phyloP scores from a whole-genome alignment of 148 eudicot genomes.

The Rhododendron griersonianum region DNA sequence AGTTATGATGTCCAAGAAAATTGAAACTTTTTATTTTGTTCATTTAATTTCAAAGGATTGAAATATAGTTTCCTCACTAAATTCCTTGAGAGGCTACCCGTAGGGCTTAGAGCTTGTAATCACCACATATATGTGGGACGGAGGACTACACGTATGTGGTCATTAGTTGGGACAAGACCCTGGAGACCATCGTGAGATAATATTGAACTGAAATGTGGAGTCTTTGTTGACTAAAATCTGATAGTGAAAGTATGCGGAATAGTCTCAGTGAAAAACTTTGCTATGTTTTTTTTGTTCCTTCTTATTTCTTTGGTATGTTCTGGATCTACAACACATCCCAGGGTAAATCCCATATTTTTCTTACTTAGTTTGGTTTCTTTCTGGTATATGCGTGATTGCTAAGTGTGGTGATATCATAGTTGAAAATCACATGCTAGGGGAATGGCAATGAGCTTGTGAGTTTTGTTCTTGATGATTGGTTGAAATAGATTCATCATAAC shows the following conservation, averaged over 20 bases:
- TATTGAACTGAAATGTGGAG: neutral
- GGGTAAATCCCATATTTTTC: neutral
- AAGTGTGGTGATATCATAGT: neutral
- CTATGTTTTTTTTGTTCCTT: neutral
- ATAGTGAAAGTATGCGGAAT: neutral
- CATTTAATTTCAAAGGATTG: neutral
- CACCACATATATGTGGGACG: neutral
- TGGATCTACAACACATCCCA: neutral
- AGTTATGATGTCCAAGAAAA: neutral
- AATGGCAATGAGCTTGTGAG: neutral
- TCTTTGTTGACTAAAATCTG: neutral
- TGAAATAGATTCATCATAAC: constrained; percentile 5
- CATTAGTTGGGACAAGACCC: neutral
- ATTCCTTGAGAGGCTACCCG: neutral
- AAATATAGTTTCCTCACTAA: neutral
- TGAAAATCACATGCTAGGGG: neutral
- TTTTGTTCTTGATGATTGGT: neutral
- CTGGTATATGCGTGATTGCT: neutral
- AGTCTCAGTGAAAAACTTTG: neutral
- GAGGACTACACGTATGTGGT: neutral
- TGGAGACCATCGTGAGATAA: neutral
- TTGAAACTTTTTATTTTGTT: neutral
- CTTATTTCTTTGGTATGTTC: neutral
- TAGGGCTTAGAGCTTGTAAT: neutral
- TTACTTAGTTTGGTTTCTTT: neutral